A percentile compares a stretch with the other conserved stretches of the same genome.
phyloP scores from a whole-genome alignment of 192 early-diverging fungal species.

The Coemansia umbellata region DNA sequence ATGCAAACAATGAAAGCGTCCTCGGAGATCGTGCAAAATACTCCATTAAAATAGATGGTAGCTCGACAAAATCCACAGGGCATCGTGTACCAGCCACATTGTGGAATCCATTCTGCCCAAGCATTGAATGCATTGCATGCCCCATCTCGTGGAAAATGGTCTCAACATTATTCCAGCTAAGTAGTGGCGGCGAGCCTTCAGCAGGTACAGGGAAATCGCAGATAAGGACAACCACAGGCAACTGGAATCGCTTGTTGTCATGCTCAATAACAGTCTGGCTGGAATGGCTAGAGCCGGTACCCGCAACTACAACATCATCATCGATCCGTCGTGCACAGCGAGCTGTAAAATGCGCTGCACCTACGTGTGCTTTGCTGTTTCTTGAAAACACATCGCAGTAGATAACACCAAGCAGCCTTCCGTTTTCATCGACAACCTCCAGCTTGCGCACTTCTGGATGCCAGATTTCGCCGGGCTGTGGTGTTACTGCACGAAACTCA shows the following conservation, averaged over 20 bases:
- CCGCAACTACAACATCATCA: constrained; percentile 57
- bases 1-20: constrained; percentile 70
- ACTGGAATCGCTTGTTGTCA: constrained; percentile 56
- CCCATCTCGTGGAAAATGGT: constrained; percentile 99
- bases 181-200: constrained; percentile 54
- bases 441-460: constrained; percentile 86
- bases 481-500: constrained; percentile 63
- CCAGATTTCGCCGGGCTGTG: constrained; percentile 84
- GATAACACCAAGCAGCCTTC: constrained; percentile 82
- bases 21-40: constrained; percentile 74
- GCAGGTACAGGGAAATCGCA: constrained; percentile 62
- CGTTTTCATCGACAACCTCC: constrained; percentile 84
- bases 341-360: constrained; percentile 95
- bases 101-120: constrained; percentile 92
- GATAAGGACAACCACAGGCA: constrained; percentile 70
- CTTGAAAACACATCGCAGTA: constrained; percentile 92
- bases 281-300: constrained; percentile 7
- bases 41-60: constrained; percentile 96
- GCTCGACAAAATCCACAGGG: constrained; percentile 93
- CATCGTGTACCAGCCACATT: constrained; percentile 95
- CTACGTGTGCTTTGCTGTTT: constrained; percentile 66
- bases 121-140: constrained; percentile 97
- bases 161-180: constrained; percentile 83
- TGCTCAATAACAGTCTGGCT: constrained; percentile 45
- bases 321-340: constrained; percentile 84